phyloP scores from a whole-genome alignment of 2,329 filamentous ascomycete genomes.

The Penicillium nordicum region DNA sequence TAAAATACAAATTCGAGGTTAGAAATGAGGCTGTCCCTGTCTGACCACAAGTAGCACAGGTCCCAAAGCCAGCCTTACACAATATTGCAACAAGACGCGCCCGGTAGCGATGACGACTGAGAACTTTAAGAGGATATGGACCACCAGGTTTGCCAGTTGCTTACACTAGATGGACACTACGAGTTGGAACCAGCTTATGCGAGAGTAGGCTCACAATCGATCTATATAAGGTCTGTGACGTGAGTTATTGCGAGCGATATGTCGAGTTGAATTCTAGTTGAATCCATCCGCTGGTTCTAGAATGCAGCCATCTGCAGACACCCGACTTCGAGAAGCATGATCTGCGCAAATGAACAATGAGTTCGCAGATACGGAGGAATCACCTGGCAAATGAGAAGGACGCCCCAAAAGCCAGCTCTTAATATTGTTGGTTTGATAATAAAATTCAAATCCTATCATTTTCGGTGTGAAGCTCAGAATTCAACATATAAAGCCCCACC shows the following conservation, averaged over 20 bases:
- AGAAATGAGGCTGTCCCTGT: conserved; percentile 7
- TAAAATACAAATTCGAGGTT: conserved; percentile 17
- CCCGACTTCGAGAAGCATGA: conserved; percentile 1
- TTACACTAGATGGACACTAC: conserved; percentile 6
- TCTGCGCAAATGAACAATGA: conserved; percentile 7
- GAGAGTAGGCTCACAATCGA: conserved; percentile 8
- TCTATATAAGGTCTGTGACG: conserved; percentile 9
- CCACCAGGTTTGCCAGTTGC: conserved; percentile 3
- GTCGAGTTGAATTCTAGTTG: conserved; percentile 5
- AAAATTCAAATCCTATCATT: conserved; percentile 16
- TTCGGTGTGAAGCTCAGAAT: conserved; percentile 19
- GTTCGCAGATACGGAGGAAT: conserved; percentile 6
- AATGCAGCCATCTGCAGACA: conserved; percentile 15
- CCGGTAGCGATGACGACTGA: not conserved
- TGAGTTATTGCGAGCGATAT: conserved; percentile 3
- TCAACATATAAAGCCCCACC: conserved; percentile 15
- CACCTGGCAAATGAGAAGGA: conserved; percentile 15
- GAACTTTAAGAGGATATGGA: conserved; percentile 8
- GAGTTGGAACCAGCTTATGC: conserved; percentile 10
- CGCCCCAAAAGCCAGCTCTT: not conserved
- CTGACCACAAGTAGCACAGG: conserved; percentile 1
- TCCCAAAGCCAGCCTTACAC: conserved; percentile 3
- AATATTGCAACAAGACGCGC: conserved; percentile 3
- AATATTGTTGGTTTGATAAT: conserved; percentile 10
- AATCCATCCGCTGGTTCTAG: conserved; percentile 16